phyloP scores from a whole-genome alignment of 805 yeast species.

The Wickerhamomyces bisporus region DNA sequence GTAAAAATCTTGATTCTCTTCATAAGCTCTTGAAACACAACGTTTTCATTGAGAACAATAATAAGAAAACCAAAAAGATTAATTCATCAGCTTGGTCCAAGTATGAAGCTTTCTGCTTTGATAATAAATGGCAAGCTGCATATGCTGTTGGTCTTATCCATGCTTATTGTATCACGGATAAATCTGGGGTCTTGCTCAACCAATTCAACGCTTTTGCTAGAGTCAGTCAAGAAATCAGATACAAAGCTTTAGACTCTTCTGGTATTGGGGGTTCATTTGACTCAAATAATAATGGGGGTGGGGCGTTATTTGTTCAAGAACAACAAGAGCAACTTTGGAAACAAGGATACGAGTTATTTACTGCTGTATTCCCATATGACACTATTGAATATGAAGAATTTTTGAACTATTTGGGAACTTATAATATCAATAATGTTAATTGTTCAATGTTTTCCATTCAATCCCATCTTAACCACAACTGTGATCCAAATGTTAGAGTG shows the following conservation, averaged over 20 bases:
- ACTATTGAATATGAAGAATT: conserved; percentile 46
- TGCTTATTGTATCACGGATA: conserved; percentile 39
- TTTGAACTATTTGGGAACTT: conserved; percentile 60
- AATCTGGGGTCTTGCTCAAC: conserved; percentile 32
- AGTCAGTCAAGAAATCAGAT: conserved; percentile 62
- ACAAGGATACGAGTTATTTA: conserved; percentile 47
- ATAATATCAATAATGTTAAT: conserved; percentile 68
- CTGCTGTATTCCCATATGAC: conserved; percentile 38
- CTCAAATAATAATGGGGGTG: conserved; percentile 38
- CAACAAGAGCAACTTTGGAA: conserved; percentile 57
- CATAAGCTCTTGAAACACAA: conserved; percentile 59
- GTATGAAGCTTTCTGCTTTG: conserved; percentile 56
- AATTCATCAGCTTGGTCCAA: conserved; percentile 45
- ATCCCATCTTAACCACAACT: conserved; percentile 71
- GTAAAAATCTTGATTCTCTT: conserved; percentile 48
- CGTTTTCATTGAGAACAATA: conserved; percentile 29
- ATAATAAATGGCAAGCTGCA: conserved; percentile 64
- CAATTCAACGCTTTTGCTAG: conserved; percentile 62
- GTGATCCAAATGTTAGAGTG: conserved; percentile 65
- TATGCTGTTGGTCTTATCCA: conserved; percentile 57
- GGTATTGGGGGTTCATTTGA: conserved; percentile 38
- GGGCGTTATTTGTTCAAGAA: conserved; percentile 49
- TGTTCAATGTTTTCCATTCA: conserved; percentile 56
- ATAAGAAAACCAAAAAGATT: conserved; percentile 32
- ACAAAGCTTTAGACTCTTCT: conserved; percentile 51